phyloP scores from a whole-genome alignment of 352 stramenopile genomes.

The Pythium apleroticum region DNA sequence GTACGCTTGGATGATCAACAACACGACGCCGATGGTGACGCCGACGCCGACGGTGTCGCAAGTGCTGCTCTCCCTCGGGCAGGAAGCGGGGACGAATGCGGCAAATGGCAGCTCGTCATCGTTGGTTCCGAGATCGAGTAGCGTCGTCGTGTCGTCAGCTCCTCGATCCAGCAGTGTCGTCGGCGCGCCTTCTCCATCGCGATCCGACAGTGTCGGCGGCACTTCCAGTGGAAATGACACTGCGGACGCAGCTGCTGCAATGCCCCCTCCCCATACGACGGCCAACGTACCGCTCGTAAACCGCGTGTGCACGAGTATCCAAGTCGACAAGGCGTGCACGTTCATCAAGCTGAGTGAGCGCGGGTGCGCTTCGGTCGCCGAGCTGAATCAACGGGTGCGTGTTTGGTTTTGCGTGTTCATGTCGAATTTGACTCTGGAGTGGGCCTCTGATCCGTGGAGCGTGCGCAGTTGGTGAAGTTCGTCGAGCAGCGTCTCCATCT shows the following conservation, averaged over 20 bases:
- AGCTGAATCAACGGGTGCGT: conserved; percentile 69
- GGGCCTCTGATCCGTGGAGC: not conserved
- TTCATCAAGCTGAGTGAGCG: conserved; percentile 83
- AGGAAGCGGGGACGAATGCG: conserved; percentile 6
- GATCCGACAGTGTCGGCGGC: conserved; percentile 6
- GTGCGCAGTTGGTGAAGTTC: conserved; percentile 61
- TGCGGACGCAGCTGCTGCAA: not conserved
- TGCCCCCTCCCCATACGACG: not conserved
- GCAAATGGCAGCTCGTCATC: not conserved
- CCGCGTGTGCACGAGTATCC: conserved; percentile 62
- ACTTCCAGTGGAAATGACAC: not conserved
- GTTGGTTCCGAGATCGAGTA: not conserved
- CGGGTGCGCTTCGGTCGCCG: conserved; percentile 57
- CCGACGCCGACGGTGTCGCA: conserved; percentile 29
- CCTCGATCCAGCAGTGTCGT: conserved; percentile 5
- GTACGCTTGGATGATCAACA: conserved; percentile 84
- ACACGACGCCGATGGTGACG: conserved; percentile 49
- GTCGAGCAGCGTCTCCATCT: conserved; percentile 63
- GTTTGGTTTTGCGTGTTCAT: not conserved
- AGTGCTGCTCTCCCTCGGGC: conserved; percentile 24
- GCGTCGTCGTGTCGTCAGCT: not conserved
- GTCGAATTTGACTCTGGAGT: not conserved
- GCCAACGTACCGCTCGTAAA: conserved; percentile 37
- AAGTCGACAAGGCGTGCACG: conserved; percentile 63
- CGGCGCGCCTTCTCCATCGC: not conserved